Conservation (phyloP, 139 green algal genomes). For the Gonium pectorale region DNA sequence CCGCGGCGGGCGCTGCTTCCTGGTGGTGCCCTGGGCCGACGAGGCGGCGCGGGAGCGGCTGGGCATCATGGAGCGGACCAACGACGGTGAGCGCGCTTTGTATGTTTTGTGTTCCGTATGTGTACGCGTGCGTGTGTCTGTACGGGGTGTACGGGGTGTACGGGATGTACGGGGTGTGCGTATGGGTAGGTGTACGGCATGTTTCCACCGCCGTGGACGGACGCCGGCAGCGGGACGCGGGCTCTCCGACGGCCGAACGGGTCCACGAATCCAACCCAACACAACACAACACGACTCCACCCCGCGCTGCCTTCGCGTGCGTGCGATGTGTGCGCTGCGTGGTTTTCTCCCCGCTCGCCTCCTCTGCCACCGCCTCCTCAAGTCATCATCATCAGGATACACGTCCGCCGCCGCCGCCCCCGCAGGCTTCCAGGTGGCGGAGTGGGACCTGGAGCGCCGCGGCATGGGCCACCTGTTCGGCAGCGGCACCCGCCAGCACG, state of each 20-base stretch:
- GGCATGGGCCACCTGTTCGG: slow-evolving; percentile 31
- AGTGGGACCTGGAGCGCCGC: slow-evolving; percentile 35
- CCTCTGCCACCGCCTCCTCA: background rate
- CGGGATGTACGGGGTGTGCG: background rate
- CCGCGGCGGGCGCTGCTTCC: background rate
- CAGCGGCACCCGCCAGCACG: slow-evolving; percentile 8
- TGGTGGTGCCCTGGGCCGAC: slow-evolving; percentile 22
- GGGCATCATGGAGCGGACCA: slow-evolving; percentile 25
- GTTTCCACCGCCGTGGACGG: no score
- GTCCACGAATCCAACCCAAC: no score
- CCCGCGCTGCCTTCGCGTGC: no score
- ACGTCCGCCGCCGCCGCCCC: background rate
- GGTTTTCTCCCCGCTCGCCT: background rate
- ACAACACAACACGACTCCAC: no score
- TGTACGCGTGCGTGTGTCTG: no score
- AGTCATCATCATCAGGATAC: background rate
- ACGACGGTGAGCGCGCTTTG: no score
- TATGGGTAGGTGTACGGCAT: background rate
- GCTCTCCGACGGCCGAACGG: no score
- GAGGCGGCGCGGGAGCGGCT: slow-evolving; percentile 1
- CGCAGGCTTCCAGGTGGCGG: slow-evolving; percentile 28
- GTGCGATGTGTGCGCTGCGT: background rate
- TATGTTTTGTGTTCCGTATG: no score
- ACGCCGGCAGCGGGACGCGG: no score
- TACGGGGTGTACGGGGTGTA: background rate